Percentiles rank a stretch among this genome's conserved stretches.
Evolutionary conservation across 768 basidiomycete genomes (phyloP).

Genomic region (Podaxis mareebaensis): DNA sequence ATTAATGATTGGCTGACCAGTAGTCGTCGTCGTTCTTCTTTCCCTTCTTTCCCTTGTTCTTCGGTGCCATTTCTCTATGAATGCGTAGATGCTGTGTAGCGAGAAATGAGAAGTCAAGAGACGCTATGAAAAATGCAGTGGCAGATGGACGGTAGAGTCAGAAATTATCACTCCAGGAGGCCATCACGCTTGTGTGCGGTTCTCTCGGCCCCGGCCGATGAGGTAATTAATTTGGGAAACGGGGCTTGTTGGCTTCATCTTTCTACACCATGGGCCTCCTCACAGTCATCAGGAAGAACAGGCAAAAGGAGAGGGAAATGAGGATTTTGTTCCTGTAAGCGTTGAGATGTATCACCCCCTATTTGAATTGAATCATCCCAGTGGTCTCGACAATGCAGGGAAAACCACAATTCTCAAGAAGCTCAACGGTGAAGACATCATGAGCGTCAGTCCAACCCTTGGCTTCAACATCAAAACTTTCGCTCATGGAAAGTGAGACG

Average conservation of each 20-base stretch:
- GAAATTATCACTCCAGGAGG: background rate
- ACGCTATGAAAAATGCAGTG: background rate
- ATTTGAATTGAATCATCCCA: slow-evolving; percentile 33
- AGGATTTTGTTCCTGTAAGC: slow-evolving; percentile 88
- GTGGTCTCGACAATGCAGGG: slow-evolving; percentile 97
- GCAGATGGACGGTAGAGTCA: background rate
- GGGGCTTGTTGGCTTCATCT: background rate
- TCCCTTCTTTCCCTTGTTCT: slow-evolving; percentile 83
- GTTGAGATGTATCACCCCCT: slow-evolving; percentile 3
- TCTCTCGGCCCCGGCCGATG: slow-evolving; percentile 6
- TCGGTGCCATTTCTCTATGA: slow-evolving; percentile 45
- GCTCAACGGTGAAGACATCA: slow-evolving; percentile 90
- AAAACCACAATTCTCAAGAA: slow-evolving; percentile 98
- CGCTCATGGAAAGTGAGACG: slow-evolving; percentile 77
- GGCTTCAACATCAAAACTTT: slow-evolving; percentile 99
- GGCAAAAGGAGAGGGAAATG: slow-evolving; percentile 96
- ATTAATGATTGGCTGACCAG: slow-evolving; percentile 52
- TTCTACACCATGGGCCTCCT: slow-evolving; percentile 76
- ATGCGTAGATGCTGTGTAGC: background rate
- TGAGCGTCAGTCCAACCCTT: slow-evolving; percentile 85
- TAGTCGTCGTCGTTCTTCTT: slow-evolving; percentile 83
- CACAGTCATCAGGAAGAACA: slow-evolving; percentile 95
- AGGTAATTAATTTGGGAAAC: background rate
- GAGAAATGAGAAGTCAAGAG: too few relatives aligned
- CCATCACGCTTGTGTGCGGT: slow-evolving; percentile 2